These are phyloP conservation scores for Veloboletus limbatus DNA, from an alignment of 1,284 basidiomycete species.

Conservation along the genomic window DNA sequence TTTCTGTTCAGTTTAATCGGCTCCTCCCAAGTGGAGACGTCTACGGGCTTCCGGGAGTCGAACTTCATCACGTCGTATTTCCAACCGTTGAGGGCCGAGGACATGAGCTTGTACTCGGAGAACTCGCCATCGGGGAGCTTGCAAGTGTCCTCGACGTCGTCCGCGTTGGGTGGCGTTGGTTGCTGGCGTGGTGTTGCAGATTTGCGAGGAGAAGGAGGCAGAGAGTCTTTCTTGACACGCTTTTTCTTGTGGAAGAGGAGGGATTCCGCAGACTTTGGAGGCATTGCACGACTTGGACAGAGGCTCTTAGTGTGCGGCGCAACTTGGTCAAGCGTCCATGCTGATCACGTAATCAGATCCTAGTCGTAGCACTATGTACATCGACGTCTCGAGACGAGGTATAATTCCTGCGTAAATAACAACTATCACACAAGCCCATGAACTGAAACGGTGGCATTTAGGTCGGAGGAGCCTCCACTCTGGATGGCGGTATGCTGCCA, in stretches of 20 bases:
- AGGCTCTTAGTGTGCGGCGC: too few relatives aligned
- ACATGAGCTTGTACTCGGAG: constrained; percentile 71
- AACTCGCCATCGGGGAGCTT: constrained; percentile 60
- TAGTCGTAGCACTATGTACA: constrained; percentile 31
- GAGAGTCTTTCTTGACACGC: constrained; percentile 24
- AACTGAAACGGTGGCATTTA: constrained; percentile 11
- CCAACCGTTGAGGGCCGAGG: constrained; percentile 75
- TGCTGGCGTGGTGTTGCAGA: constrained; percentile 32
- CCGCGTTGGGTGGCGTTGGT: constrained; percentile 32
- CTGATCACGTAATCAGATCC: constrained; percentile 30
- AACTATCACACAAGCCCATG: too few relatives aligned
- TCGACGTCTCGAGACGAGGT: constrained; percentile 14
- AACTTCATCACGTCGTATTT: constrained; percentile 86
- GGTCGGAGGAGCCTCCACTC: constrained; percentile 31
- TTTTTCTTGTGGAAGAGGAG: constrained; percentile 37
- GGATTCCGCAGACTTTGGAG: constrained; percentile 33
- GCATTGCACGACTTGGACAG: constrained; percentile 24
- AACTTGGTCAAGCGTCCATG: too few relatives aligned
- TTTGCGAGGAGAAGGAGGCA: constrained; percentile 27
- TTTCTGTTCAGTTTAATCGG: constrained; percentile 87
- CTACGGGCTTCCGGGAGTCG: constrained; percentile 65
- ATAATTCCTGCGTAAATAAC: constrained; percentile 23
- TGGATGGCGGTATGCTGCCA: constrained; percentile 33
- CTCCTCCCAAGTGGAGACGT: constrained; percentile 58
- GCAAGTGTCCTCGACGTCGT: constrained; percentile 45